Percentiles rank a stretch among this genome's conserved stretches.
Evolutionary conservation across 805 yeast genomes (phyloP).

Genomic region (Saturnispora serradocipensis): DNA sequence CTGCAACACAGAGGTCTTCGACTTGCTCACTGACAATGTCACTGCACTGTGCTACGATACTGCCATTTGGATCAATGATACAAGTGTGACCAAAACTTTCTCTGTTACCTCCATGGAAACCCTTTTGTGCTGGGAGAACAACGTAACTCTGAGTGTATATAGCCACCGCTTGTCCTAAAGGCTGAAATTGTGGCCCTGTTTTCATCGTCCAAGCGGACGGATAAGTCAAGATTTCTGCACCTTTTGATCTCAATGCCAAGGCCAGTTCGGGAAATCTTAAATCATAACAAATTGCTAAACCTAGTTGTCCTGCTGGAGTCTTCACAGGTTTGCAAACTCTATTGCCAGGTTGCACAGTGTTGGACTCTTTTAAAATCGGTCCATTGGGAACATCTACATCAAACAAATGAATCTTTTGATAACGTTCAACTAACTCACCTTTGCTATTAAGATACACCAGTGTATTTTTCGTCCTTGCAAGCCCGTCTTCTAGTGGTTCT

Average conservation of each 20-base stretch:
- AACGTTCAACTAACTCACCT: slow-evolving; percentile 60
- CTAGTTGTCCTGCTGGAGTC: slow-evolving; percentile 55
- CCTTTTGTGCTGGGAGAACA: slow-evolving; percentile 83
- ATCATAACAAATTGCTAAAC: slow-evolving; percentile 76
- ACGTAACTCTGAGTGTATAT: slow-evolving; percentile 83
- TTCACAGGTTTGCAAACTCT: slow-evolving; percentile 43
- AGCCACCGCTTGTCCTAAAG: slow-evolving; percentile 75
- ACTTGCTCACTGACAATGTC: slow-evolving; percentile 26
- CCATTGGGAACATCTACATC: slow-evolving; percentile 81
- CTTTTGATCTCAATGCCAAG: slow-evolving; percentile 48
- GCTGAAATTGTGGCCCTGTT: slow-evolving; percentile 91
- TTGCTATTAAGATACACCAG: slow-evolving; percentile 56
- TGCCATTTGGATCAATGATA: slow-evolving; percentile 91
- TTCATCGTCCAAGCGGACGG: slow-evolving; percentile 92
- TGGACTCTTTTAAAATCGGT: slow-evolving; percentile 68
- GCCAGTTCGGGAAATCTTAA: slow-evolving; percentile 81
- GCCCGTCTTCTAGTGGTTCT: slow-evolving; percentile 16
- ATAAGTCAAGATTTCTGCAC: slow-evolving; percentile 69
- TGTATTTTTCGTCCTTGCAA: slow-evolving; percentile 54
- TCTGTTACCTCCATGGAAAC: slow-evolving; percentile 53
- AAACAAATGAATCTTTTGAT: slow-evolving; percentile 82
- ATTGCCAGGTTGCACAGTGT: slow-evolving; percentile 74
- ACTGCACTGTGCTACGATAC: slow-evolving; percentile 50
- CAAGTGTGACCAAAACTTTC: slow-evolving; percentile 81
- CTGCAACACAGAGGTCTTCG: slow-evolving; percentile 45